A percentile compares a stretch with the other conserved stretches of the same genome.
These are phyloP conservation scores for Rhypophila decipiens DNA, from an alignment of 495 filamentous ascomycete genomes.

Conservation along the genomic window DNA sequence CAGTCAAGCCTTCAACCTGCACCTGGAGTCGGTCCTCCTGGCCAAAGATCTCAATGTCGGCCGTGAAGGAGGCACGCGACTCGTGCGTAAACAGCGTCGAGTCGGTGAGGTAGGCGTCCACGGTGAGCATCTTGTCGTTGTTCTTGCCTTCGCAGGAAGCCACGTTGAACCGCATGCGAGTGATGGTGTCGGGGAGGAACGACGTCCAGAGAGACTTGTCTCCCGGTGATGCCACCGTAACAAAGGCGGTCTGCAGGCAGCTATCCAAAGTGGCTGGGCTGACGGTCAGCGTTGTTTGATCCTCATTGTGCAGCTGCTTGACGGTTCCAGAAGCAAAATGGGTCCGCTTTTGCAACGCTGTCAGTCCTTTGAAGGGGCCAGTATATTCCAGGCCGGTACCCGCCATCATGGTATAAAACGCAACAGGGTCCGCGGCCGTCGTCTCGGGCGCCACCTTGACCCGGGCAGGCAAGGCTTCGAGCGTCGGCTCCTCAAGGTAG, in stretches of 20 bases:
- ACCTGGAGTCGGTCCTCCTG: slow-evolving; percentile 27
- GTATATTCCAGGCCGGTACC: slow-evolving; percentile 35
- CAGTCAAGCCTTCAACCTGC: slow-evolving; percentile 33
- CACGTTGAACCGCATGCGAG: slow-evolving; percentile 33
- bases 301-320: slow-evolving; percentile 22
- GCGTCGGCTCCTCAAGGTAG: slow-evolving; percentile 20
- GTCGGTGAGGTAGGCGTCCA: slow-evolving; percentile 30
- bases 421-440: slow-evolving; percentile 22
- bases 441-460: slow-evolving; percentile 24
- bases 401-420: slow-evolving; percentile 42
- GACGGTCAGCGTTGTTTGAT: slow-evolving; percentile 28
- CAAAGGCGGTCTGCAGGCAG: slow-evolving; percentile 40
- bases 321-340: slow-evolving; percentile 40
- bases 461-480: slow-evolving; percentile 18
- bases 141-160: slow-evolving; percentile 20
- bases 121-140: slow-evolving; percentile 17
- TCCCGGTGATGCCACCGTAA: slow-evolving; percentile 38
- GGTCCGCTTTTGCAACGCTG: slow-evolving; percentile 32
- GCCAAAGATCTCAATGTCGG: slow-evolving; percentile 35
- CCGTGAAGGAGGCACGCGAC: slow-evolving; percentile 25
- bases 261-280: slow-evolving; percentile 45
- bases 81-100: slow-evolving; percentile 14
- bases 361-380: slow-evolving; percentile 36
- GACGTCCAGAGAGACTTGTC: slow-evolving; percentile 40
- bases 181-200: slow-evolving; percentile 34